These are phyloP conservation scores for Aspergillus alliaceus DNA, from an alignment of 2,329 filamentous ascomycete species.

Conservation along the genomic window DNA sequence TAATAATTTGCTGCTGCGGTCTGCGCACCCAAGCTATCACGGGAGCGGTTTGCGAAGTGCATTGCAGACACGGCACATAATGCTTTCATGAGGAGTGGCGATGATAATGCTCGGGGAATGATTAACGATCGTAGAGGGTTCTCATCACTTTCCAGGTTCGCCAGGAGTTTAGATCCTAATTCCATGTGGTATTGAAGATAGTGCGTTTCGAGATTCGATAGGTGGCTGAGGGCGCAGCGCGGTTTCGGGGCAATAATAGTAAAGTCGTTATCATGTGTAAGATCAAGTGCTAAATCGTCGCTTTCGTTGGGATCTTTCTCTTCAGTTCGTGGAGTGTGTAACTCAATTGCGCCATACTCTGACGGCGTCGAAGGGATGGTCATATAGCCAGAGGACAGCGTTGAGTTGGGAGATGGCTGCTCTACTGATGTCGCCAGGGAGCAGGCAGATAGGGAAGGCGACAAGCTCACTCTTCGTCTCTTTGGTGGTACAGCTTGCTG, in stretches of 20 bases:
- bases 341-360: slow-evolving; percentile 1
- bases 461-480: slow-evolving; percentile 20
- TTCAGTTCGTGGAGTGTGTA: not conserved
- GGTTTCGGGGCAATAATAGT: slow-evolving; percentile 16
- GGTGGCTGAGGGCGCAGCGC: slow-evolving; percentile 22
- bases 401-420: slow-evolving; percentile 10
- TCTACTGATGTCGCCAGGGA: slow-evolving; percentile 14
- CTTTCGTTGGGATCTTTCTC: not conserved
- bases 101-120: slow-evolving; percentile 38
- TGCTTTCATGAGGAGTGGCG: slow-evolving; percentile 37
- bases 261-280: not conserved
- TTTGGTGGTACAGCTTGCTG: slow-evolving; percentile 21
- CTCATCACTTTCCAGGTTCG: slow-evolving; percentile 38
- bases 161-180: slow-evolving; percentile 33
- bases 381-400: slow-evolving; percentile 1
- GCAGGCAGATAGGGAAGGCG: slow-evolving; percentile 14
- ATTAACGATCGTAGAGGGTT: slow-evolving; percentile 37
- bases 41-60: slow-evolving; percentile 35
- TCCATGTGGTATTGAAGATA: slow-evolving; percentile 41
- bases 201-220: slow-evolving; percentile 32
- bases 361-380: not conserved
- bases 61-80: slow-evolving; percentile 40
- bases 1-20: slow-evolving; percentile 35
- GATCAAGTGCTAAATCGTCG: not conserved
- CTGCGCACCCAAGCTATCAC: slow-evolving; percentile 21